phyloP scores from a whole-genome alignment of 139 green algal species.

The Axilococcus clingmanii region DNA sequence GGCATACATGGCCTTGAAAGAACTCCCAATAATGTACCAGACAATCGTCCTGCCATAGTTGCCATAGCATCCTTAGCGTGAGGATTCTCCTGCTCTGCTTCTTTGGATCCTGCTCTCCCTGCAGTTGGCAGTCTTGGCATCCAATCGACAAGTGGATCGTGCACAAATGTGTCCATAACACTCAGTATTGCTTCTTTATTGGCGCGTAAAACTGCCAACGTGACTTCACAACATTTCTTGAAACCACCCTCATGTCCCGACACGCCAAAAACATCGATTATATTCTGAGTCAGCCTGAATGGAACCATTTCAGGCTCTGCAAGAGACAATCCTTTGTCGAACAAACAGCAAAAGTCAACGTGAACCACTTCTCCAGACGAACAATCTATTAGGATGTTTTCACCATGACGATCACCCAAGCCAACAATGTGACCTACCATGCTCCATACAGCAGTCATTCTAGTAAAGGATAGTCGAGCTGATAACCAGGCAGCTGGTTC shows the following conservation, averaged over 20 bases:
- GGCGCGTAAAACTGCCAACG: conserved; percentile 53
- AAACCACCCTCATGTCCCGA: conserved; percentile 83
- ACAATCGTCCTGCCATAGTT: conserved; percentile 64
- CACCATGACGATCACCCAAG: conserved; percentile 83
- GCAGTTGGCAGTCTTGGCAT: neutral
- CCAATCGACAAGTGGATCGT: conserved; percentile 97
- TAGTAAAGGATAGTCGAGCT: conserved; percentile 66
- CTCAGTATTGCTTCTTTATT: conserved; percentile 77
- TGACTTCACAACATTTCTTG: conserved; percentile 72
- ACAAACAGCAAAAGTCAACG: conserved; percentile 94
- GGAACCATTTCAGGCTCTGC: conserved; percentile 88
- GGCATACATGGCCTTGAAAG: conserved; percentile 62
- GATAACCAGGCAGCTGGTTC: conserved; percentile 79
- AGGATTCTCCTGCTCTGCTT: conserved; percentile 44
- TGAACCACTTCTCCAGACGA: conserved; percentile 55
- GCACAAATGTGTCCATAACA: conserved; percentile 92
- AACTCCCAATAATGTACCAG: conserved; percentile 82
- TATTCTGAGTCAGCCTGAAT: conserved; percentile 96
- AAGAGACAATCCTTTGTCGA: conserved; percentile 76
- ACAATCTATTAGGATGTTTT: conserved; percentile 90
- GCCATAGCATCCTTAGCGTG: conserved; percentile 66
- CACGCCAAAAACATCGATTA: conserved; percentile 90
- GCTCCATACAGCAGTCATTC: conserved; percentile 60
- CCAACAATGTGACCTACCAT: conserved; percentile 60
- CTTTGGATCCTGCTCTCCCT: neutral